Evolutionary conservation across 1,139 yeast genomes (phyloP).

Genomic region (Diutina catenulata): DNA sequence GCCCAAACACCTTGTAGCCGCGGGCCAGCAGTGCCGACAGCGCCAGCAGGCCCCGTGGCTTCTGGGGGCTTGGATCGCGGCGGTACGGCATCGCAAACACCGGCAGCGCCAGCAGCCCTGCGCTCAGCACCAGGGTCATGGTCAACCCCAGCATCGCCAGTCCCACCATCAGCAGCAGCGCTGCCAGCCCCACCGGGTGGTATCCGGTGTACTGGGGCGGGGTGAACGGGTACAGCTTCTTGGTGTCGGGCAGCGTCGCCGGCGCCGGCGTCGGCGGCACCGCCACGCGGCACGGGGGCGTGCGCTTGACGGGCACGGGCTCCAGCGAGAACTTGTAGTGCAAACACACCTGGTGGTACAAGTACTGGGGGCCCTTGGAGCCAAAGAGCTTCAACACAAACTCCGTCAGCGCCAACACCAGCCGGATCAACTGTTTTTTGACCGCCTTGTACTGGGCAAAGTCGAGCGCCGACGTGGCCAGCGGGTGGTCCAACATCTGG

Average conservation of each 20-base stretch:
- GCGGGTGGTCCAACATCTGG: neutral
- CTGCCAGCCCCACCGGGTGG: neutral
- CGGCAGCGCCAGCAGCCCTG: conserved; percentile 3
- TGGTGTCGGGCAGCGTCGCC: neutral
- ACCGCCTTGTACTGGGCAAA: neutral
- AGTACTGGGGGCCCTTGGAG: conserved; percentile 4
- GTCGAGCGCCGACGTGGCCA: conserved; percentile 1
- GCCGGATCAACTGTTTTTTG: conserved; percentile 1
- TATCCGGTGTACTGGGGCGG: neutral
- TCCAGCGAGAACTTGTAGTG: neutral
- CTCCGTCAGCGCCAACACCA: conserved; percentile 3
- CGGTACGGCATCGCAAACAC: conserved; percentile 2
- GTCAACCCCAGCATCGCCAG: conserved; percentile 1
- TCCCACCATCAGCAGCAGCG: conserved; percentile 2
- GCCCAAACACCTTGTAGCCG: neutral
- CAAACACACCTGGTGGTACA: conserved; percentile 2
- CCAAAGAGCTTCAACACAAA: neutral
- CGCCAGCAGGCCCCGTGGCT: neutral
- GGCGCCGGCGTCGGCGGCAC: neutral
- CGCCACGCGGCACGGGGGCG: neutral
- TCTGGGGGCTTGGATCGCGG: neutral
- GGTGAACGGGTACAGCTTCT: conserved; percentile 1
- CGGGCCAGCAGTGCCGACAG: neutral
- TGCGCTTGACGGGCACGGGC: neutral
- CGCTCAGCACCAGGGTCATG: too few relatives aligned